phyloP scores from a whole-genome alignment of 495 filamentous ascomycete genomes.

The Penicillium canescens region DNA sequence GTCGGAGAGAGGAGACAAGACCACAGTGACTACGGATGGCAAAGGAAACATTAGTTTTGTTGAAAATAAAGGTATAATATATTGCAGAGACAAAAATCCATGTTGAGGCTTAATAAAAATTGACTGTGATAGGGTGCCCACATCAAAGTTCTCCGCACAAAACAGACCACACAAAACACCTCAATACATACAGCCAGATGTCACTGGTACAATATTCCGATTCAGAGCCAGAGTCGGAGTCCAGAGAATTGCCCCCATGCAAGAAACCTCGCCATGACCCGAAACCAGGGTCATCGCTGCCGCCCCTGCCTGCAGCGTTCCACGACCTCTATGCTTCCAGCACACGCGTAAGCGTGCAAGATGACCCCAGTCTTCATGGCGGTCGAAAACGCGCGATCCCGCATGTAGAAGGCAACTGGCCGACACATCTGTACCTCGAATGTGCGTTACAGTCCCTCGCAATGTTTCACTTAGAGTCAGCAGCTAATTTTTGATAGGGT shows the following conservation, averaged over 20 bases:
- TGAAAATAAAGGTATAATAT: neutral
- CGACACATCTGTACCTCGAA: constrained; percentile 89
- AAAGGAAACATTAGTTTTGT: too few species aligned
- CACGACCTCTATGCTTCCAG: constrained; percentile 85
- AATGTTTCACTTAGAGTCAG: neutral
- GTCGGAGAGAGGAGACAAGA: too few species aligned
- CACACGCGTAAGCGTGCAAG: constrained; percentile 68
- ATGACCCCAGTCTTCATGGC: constrained; percentile 82
- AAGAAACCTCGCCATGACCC: constrained; percentile 25
- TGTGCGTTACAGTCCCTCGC: constrained; percentile 57
- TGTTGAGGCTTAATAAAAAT: too few species aligned
- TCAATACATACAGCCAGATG: constrained; percentile 34
- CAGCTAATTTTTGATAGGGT: constrained; percentile 58
- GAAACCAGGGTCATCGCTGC: constrained; percentile 49
- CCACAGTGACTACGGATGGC: too few species aligned
- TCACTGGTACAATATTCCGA: constrained; percentile 75
- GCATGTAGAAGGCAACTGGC: constrained; percentile 89
- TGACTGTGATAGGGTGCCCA: neutral
- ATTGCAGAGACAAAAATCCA: neutral
- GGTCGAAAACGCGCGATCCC: constrained; percentile 79
- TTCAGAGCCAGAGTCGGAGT: constrained; percentile 56
- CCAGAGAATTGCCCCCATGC: constrained; percentile 21
- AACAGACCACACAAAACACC: neutral
- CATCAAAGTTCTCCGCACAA: constrained; percentile 1
- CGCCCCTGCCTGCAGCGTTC: constrained; percentile 81